Percentiles rank a stretch among this genome's conserved stretches.
These are phyloP conservation scores for Ascochyta lentis DNA, from an alignment of 2,329 filamentous ascomycete genomes.

Conservation along the genomic window DNA sequence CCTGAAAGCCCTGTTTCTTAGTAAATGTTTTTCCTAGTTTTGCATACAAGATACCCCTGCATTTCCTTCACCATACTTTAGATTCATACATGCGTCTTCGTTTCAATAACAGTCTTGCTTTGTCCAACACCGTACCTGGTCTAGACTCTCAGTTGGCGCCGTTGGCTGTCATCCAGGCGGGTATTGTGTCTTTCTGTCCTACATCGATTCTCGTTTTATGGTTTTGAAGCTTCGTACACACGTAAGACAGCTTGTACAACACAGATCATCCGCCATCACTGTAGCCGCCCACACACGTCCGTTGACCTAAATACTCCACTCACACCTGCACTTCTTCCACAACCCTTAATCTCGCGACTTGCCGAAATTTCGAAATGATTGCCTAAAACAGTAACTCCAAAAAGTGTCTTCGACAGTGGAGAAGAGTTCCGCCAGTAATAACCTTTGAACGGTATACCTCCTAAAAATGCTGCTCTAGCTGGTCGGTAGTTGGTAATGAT, in stretches of 20 bases:
- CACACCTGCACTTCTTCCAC: neutral
- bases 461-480: neutral
- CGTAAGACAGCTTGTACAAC: neutral
- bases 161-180: neutral
- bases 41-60: constrained; percentile 6
- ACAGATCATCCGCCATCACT: neutral
- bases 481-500: neutral
- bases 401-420: neutral
- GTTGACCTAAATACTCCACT: too few relatives aligned
- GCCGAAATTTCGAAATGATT: neutral
- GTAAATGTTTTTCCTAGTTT: neutral
- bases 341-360: neutral
- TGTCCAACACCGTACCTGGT: neutral
- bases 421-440: constrained; percentile 2
- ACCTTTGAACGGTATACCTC: too few relatives aligned
- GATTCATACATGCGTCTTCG: neutral
- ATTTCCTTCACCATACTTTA: neutral
- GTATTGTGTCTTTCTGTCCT: neutral
- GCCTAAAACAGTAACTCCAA: neutral
- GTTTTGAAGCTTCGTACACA: neutral
- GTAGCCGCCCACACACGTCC: neutral
- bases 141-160: neutral
- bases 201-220: too few relatives aligned
- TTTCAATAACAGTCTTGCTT: neutral
- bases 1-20: neutral